Evolutionary conservation across 2,329 filamentous ascomycete species (phyloP).

Genomic region (Aspergillus spinulosporus): DNA sequence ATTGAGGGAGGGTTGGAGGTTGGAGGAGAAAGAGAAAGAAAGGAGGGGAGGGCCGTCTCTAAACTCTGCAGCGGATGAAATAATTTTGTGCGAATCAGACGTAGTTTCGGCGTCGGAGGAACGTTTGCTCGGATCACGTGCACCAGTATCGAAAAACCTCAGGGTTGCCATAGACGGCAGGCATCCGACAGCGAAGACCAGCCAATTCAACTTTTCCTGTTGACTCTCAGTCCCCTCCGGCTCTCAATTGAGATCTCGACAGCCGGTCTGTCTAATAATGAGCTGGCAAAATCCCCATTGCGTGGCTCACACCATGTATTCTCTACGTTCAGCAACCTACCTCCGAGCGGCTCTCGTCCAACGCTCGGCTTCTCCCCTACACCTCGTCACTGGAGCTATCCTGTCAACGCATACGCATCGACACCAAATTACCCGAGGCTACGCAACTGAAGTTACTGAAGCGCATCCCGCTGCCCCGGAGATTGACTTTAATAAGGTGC

Average conservation of each 20-base stretch:
- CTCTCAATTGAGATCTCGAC: slow-evolving; percentile 14
- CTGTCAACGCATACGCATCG: slow-evolving; percentile 15
- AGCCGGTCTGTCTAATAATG: slow-evolving; percentile 29
- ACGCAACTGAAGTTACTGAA: slow-evolving; percentile 29
- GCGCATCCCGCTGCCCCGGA: slow-evolving; percentile 31
- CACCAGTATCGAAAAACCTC: slow-evolving; percentile 27
- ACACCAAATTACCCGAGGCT: slow-evolving; percentile 26
- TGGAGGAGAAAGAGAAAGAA: slow-evolving; percentile 9
- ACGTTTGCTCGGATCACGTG: slow-evolving; percentile 28
- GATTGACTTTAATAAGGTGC: slow-evolving; percentile 33
- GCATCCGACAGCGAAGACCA: neutral
- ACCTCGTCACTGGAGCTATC: slow-evolving; percentile 19
- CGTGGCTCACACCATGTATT: slow-evolving; percentile 37
- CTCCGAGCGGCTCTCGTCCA: slow-evolving; percentile 45
- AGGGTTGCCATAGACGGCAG: slow-evolving; percentile 18
- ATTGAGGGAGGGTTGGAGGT: slow-evolving; percentile 7
- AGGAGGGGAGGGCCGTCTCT: slow-evolving; percentile 15
- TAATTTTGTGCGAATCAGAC: slow-evolving; percentile 33
- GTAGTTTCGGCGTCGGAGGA: slow-evolving; percentile 27
- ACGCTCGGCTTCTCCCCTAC: slow-evolving; percentile 31
- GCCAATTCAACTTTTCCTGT: neutral
- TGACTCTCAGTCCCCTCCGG: neutral
- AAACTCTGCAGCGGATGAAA: slow-evolving; percentile 13
- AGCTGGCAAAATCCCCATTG: slow-evolving; percentile 40
- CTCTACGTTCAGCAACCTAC: slow-evolving; percentile 31